Evolutionary conservation across 176 grass and related monocot species (phyloP).

Genomic region (barley (Hordeum vulgare)): DNA sequence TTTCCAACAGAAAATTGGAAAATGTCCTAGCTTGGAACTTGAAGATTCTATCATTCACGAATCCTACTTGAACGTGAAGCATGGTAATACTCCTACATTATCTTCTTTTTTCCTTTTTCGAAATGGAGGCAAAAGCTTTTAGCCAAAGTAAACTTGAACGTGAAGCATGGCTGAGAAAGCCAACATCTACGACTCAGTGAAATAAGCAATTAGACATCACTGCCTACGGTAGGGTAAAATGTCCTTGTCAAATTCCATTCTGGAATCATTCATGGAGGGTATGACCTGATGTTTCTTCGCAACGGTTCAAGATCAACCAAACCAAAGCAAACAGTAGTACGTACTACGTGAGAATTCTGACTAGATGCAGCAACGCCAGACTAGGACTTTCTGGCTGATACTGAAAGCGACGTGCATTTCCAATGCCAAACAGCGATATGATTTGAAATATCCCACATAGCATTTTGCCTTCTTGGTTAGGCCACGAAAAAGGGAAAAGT

Average conservation of each 20-base stretch:
- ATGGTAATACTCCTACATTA: not conserved
- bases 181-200: constrained; percentile 12
- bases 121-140: not conserved
- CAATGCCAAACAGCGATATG: not conserved
- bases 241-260: constrained; percentile 19
- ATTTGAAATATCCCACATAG: not conserved
- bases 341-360: constrained; percentile 30
- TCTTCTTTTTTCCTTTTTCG: not conserved
- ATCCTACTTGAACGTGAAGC: no score
- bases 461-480: not conserved
- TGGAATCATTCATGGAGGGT: constrained; percentile 32
- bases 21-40: not conserved
- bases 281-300: constrained; percentile 22
- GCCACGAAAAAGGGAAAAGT: constrained; percentile 9
- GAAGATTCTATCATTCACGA: constrained; percentile 2
- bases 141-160: constrained; percentile 11
- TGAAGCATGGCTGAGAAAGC: constrained; percentile 22
- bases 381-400: constrained; percentile 25
- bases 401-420: constrained; percentile 27
- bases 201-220: constrained; percentile 9
- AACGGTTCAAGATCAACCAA: constrained; percentile 33
- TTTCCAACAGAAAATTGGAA: not conserved
- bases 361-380: constrained; percentile 32
- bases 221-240: constrained; percentile 18
- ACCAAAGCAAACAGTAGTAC: not conserved